Evolutionary conservation across 75 land plant genomes (phyloP).

Genomic region (Picea sitchensis): DNA sequence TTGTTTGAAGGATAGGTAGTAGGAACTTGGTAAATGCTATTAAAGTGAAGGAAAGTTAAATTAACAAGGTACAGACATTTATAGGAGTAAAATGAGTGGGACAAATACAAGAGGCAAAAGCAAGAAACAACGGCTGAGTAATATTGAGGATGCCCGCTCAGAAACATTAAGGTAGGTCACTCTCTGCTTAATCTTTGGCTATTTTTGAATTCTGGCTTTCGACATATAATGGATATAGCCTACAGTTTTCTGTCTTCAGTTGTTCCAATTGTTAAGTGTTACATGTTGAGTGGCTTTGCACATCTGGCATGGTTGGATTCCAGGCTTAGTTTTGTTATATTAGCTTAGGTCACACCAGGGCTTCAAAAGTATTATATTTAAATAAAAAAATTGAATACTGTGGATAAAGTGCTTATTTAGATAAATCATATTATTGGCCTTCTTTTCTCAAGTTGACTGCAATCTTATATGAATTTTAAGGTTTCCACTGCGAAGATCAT

Average conservation of each 20-base stretch:
- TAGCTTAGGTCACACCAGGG: neutral
- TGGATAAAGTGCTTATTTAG: neutral
- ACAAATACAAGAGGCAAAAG: constrained; percentile 11
- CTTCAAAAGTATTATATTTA: neutral
- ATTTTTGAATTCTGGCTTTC: neutral
- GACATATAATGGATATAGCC: neutral
- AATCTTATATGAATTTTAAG: neutral
- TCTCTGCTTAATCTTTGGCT: neutral
- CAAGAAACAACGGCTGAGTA: neutral
- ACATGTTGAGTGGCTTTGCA: neutral
- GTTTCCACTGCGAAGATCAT: no score
- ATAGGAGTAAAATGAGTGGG: constrained; percentile 7
- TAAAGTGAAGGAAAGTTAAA: constrained; percentile 2
- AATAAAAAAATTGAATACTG: neutral
- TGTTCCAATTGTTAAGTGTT: neutral
- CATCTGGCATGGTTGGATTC: neutral
- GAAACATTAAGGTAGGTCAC: constrained; percentile 1
- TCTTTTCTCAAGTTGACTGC: neutral
- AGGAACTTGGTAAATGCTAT: neutral
- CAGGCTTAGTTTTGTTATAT: neutral
- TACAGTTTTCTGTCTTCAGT: neutral
- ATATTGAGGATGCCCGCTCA: constrained; percentile 5
- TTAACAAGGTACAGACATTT: neutral
- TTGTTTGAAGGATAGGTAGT: neutral
- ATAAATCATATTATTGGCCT: neutral